These are phyloP conservation scores for Nematocida parisii DNA, from an alignment of 371 early-diverging fungal genomes.

Conservation along the genomic window DNA sequence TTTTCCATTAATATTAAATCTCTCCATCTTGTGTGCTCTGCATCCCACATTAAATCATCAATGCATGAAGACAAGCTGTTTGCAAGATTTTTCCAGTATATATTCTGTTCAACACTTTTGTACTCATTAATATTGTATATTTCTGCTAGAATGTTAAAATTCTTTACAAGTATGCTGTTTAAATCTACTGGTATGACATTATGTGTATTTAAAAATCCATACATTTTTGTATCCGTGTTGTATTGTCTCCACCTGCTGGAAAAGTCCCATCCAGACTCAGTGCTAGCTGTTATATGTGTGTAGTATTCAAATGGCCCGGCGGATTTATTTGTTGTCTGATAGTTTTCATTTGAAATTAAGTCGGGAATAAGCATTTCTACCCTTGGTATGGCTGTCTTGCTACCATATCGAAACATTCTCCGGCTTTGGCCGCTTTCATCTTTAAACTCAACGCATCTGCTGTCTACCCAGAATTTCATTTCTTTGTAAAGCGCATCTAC, in stretches of 20 bases:
- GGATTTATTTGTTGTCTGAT: neutral
- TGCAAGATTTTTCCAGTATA: slow-evolving; percentile 57
- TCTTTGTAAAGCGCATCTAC: slow-evolving; percentile 31
- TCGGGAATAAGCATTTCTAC: slow-evolving; percentile 57
- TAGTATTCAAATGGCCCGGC: neutral
- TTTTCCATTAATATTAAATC: slow-evolving; percentile 61
- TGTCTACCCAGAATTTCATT: slow-evolving; percentile 30
- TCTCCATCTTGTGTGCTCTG: slow-evolving; percentile 60
- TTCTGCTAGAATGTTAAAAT: slow-evolving; percentile 72
- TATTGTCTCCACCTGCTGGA: slow-evolving; percentile 74
- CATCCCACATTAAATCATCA: slow-evolving; percentile 69
- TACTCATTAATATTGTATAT: slow-evolving; percentile 35
- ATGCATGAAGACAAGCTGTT: slow-evolving; percentile 65
- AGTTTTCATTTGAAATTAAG: neutral
- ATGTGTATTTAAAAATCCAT: slow-evolving; percentile 71
- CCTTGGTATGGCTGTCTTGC: slow-evolving; percentile 53
- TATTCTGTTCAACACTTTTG: slow-evolving; percentile 46
- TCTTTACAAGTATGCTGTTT: slow-evolving; percentile 77
- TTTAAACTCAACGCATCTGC: slow-evolving; percentile 6
- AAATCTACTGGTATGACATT: slow-evolving; percentile 78
- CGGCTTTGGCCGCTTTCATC: neutral
- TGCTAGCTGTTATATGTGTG: slow-evolving; percentile 71
- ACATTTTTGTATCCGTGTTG: slow-evolving; percentile 10
- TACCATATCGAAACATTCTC: slow-evolving; percentile 14
- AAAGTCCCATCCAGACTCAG: slow-evolving; percentile 85